These are phyloP conservation scores for Antarctomyces pellizariae DNA, from an alignment of 495 filamentous ascomycete genomes.

Conservation along the genomic window DNA sequence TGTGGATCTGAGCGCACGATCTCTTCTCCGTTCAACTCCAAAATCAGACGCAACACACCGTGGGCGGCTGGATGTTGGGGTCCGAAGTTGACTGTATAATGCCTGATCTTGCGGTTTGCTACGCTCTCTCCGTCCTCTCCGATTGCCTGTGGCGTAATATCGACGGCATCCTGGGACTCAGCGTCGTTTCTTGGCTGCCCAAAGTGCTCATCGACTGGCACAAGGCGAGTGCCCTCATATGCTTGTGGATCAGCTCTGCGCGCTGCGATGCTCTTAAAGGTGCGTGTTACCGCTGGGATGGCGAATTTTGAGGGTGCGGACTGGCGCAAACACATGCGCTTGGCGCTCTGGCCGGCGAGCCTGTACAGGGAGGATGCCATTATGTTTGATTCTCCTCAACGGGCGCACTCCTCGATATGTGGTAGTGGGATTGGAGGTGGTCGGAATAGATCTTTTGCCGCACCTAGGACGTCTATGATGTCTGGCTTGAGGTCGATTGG, in stretches of 20 bases:
- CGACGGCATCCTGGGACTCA: slow-evolving; percentile 16
- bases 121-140: slow-evolving; percentile 20
- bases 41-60: slow-evolving; percentile 91
- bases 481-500: too few relatives aligned
- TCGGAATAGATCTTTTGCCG: too few relatives aligned
- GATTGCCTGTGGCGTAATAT: slow-evolving; percentile 22
- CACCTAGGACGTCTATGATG: too few relatives aligned
- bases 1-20: slow-evolving; percentile 93
- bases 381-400: too few relatives aligned
- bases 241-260: slow-evolving; percentile 31
- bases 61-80: slow-evolving; percentile 98
- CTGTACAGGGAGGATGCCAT: slow-evolving; percentile 23
- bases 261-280: slow-evolving; percentile 43
- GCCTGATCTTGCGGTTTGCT: slow-evolving; percentile 68
- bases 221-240: slow-evolving; percentile 42
- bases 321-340: slow-evolving; percentile 23
- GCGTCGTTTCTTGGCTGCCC: slow-evolving; percentile 24
- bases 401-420: too few relatives aligned
- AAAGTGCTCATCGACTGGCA: slow-evolving; percentile 40
- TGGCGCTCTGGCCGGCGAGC: slow-evolving; percentile 30
- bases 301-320: slow-evolving; percentile 8
- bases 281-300: slow-evolving; percentile 21
- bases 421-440: too few relatives aligned
- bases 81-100: slow-evolving; percentile 99
- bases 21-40: slow-evolving; percentile 94